Conservation (phyloP, 2,329 filamentous ascomycete species). For the Neonectria faginata region DNA sequence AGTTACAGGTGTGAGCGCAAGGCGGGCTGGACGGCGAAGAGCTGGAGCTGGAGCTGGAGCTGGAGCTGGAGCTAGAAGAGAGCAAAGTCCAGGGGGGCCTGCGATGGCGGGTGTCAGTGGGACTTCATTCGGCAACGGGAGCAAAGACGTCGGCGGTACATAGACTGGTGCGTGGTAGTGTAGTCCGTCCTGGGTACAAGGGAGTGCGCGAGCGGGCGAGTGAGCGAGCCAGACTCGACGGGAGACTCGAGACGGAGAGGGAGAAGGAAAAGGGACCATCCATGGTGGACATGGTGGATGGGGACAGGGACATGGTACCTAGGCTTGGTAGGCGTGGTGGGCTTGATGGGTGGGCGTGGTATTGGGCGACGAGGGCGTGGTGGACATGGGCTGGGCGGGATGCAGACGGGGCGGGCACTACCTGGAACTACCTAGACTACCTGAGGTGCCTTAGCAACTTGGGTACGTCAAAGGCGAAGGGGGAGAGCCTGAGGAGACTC, state of each 20-base stretch:
- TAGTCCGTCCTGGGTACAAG: too few relatives aligned
- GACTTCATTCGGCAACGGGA: slow-evolving; percentile 39
- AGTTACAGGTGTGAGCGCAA: slow-evolving; percentile 40
- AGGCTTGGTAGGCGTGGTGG: slow-evolving; percentile 2
- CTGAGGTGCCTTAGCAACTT: slow-evolving; percentile 1
- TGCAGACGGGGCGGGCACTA: slow-evolving; percentile 44
- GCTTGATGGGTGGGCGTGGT: slow-evolving; percentile 9
- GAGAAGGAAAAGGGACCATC: slow-evolving; percentile 27
- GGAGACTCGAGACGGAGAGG: background rate
- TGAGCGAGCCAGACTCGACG: background rate
- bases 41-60: slow-evolving; percentile 31
- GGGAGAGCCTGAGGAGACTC: background rate
- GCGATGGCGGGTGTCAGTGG: slow-evolving; percentile 42
- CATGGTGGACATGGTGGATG: slow-evolving; percentile 20
- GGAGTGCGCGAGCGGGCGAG: background rate
- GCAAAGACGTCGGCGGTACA: slow-evolving; percentile 13
- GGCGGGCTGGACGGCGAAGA: slow-evolving; percentile 31
- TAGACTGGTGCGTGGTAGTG: background rate
- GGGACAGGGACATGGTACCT: background rate
- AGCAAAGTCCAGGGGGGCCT: slow-evolving; percentile 35
- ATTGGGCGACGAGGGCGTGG: slow-evolving; percentile 15
- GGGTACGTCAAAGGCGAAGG: slow-evolving; percentile 27
- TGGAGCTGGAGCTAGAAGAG: too few relatives aligned
- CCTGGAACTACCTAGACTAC: background rate
- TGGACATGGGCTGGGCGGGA: slow-evolving; percentile 36